Evolutionary conservation across 176 grass and related monocot genomes (phyloP).

Genomic region (Alloteropsis semialata): DNA sequence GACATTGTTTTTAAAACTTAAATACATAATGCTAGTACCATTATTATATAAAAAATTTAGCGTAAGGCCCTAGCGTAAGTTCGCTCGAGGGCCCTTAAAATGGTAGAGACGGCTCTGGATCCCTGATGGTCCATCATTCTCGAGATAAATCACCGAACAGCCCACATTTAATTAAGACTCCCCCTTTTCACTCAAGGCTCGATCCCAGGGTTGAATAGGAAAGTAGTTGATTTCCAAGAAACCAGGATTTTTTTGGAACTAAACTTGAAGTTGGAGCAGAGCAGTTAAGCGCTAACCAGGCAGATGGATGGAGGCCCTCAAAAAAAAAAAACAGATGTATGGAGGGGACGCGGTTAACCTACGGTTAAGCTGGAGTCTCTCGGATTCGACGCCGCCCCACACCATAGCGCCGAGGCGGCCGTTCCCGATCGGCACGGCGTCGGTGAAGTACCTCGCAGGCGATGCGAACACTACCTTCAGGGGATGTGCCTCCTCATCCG

Average conservation of each 20-base stretch:
- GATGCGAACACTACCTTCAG: conserved; percentile 70
- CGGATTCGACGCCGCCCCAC: conserved; percentile 79
- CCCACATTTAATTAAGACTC: background rate
- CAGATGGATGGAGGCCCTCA: background rate
- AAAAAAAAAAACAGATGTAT: too few species aligned
- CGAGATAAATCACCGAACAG: background rate
- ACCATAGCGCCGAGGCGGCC: conserved; percentile 76
- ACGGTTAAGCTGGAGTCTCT: conserved; percentile 93
- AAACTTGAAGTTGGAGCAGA: background rate
- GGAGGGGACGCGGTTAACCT: background rate
- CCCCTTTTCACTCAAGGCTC: background rate
- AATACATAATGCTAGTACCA: too few species aligned
- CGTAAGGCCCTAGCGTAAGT: too few species aligned
- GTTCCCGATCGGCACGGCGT: conserved; percentile 79
- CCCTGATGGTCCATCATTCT: background rate
- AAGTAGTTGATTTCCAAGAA: background rate
- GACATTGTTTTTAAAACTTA: too few species aligned
- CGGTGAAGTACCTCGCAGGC: conserved; percentile 71
- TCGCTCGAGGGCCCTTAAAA: too few species aligned
- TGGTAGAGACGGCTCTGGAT: too few species aligned
- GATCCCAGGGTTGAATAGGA: background rate
- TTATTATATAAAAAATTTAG: too few species aligned
- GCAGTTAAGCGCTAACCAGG: background rate
- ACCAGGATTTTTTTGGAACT: background rate
- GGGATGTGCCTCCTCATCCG: conserved; percentile 27